These are phyloP conservation scores for Beauveria varroae DNA, from an alignment of 2,329 filamentous ascomycete species.

Conservation along the genomic window DNA sequence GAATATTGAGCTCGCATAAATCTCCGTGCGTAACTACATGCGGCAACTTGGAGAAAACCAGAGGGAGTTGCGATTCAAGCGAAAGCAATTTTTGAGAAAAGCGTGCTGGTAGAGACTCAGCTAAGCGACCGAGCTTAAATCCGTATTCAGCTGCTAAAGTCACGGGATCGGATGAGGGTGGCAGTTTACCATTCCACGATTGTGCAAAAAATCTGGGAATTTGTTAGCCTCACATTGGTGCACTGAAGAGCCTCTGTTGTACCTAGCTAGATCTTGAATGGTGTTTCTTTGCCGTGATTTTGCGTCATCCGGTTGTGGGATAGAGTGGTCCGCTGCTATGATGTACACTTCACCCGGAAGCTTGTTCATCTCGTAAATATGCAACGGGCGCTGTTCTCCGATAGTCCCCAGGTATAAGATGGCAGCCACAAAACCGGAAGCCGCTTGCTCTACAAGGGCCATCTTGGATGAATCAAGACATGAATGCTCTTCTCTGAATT, in stretches of 20 bases:
- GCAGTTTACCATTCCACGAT: conserved; percentile 12
- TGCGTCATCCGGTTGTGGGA: conserved; percentile 1
- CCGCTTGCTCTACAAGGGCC: conserved; percentile 5
- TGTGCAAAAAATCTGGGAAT: conserved; percentile 14
- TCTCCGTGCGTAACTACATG: conserved; percentile 20
- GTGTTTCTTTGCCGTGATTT: conserved; percentile 7
- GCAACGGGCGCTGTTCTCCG: conserved; percentile 9
- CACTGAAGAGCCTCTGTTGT: neutral
- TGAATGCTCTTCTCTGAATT: conserved; percentile 13
- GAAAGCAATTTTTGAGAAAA: conserved; percentile 8
- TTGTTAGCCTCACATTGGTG: neutral
- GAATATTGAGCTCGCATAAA: conserved; percentile 23
- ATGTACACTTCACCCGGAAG: conserved; percentile 14
- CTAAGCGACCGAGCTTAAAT: conserved; percentile 7
- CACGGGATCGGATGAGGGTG: neutral
- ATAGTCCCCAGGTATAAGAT: conserved; percentile 12
- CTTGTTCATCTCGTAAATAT: conserved; percentile 15
- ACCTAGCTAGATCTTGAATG: conserved; percentile 9
- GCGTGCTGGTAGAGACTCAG: conserved; percentile 10
- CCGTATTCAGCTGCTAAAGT: conserved; percentile 8
- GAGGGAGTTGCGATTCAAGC: conserved; percentile 6
- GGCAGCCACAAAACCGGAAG: conserved; percentile 8
- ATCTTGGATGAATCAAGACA: conserved; percentile 7
- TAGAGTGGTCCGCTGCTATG: conserved; percentile 4
- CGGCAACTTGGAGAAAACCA: conserved; percentile 14